Percentiles rank a stretch among this genome's conserved stretches.
Conservation (phyloP, 495 filamentous ascomycete species). For the Lasiosphaeria hispida region DNA sequence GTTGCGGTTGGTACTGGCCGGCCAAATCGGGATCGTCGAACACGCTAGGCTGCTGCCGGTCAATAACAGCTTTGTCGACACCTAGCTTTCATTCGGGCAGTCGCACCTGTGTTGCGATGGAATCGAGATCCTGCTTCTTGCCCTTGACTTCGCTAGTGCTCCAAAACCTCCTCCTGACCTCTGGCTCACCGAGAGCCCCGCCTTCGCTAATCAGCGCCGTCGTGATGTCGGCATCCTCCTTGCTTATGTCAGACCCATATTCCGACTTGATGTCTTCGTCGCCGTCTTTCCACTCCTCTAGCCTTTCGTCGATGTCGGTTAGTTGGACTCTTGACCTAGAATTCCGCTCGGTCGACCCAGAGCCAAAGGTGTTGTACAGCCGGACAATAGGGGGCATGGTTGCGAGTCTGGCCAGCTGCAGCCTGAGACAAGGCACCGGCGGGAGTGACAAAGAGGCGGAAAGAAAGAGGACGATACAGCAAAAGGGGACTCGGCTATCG, state of each 20-base stretch:
- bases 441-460: not conserved
- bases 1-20: conserved; percentile 49
- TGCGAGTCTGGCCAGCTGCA: too few species aligned
- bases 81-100: not conserved
- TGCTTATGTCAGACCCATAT: conserved; percentile 22
- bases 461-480: not conserved
- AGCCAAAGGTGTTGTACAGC: conserved; percentile 20
- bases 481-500: not conserved
- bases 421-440: not conserved
- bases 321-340: conserved; percentile 1
- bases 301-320: conserved; percentile 14
- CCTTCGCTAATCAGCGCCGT: conserved; percentile 14
- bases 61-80: not conserved
- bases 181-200: conserved; percentile 14
- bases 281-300: conserved; percentile 22
- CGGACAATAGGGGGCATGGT: conserved; percentile 16
- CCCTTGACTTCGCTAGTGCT: conserved; percentile 11
- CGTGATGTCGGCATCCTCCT: conserved; percentile 24
- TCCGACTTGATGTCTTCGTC: conserved; percentile 17
- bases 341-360: conserved; percentile 1
- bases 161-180: conserved; percentile 17
- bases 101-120: conserved; percentile 21
- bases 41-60: conserved; percentile 30
- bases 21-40: conserved; percentile 47
- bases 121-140: conserved; percentile 16